Percentiles rank a stretch among this genome's conserved stretches.
Evolutionary conservation across 495 filamentous ascomycete genomes (phyloP).

Genomic region (Pseudevernia furfuracea): DNA sequence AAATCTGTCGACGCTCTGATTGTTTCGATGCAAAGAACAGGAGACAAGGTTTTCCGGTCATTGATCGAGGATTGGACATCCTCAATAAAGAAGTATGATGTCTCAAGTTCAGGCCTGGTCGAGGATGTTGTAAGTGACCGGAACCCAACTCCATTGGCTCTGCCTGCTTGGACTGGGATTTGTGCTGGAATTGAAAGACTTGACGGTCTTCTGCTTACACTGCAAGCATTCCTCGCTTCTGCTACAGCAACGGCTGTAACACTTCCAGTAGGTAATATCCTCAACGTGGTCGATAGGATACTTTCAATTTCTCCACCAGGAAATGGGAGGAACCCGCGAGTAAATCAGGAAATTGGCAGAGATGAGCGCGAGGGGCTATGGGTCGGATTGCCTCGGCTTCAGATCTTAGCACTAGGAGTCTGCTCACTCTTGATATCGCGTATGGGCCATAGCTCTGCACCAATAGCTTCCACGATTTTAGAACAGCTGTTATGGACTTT

Average conservation of each 20-base stretch:
- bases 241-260: conserved; percentile 53
- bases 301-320: conserved; percentile 55
- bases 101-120: conserved; percentile 23
- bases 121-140: conserved; percentile 36
- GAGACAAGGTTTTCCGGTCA: conserved; percentile 66
- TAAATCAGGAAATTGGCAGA: conserved; percentile 60
- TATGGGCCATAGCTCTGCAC: conserved; percentile 44
- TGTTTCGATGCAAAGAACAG: conserved; percentile 54
- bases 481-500: conserved; percentile 66
- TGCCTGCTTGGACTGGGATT: conserved; percentile 64
- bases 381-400: conserved; percentile 62
- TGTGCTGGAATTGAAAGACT: conserved; percentile 62
- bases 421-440: conserved; percentile 45
- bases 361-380: conserved; percentile 74
- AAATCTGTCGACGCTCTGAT: conserved; percentile 53
- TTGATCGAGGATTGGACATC: conserved; percentile 74
- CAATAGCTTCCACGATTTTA: conserved; percentile 51
- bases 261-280: conserved; percentile 54
- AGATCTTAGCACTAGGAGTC: conserved; percentile 57
- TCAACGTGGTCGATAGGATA: conserved; percentile 60
- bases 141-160: conserved; percentile 40
- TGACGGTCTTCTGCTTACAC: conserved; percentile 47
- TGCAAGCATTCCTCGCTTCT: conserved; percentile 49
- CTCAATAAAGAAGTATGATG: conserved; percentile 29
- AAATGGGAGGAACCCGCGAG: conserved; percentile 35